Evolutionary conservation across 345 rosid genomes (phyloP), one percentile per base, ranked within the genome.

Genomic region (Kandelia obovata): DNA sequence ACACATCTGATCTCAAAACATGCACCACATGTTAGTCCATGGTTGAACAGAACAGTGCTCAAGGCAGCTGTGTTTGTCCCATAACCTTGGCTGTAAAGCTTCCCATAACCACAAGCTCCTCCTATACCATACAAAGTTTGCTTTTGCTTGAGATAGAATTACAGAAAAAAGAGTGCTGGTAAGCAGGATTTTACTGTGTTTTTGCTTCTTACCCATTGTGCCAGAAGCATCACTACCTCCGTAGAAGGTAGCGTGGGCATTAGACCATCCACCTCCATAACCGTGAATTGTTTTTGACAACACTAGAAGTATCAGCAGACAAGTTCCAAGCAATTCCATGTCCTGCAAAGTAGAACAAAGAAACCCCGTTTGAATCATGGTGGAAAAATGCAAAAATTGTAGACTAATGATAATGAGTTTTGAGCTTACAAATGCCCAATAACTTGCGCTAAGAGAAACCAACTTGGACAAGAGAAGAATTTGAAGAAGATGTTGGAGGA

Each of bases 181-280:
- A 16, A 2, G 34, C 32, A 26, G 31, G 61, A 4, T 51, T 46
- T 59, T 28, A 9, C 4, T 68, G 53, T 53, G 21, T 11, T 21
- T 68, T 53, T 53, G 32, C 57, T 37, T 37, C 80, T 70, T 66
- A 79, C 83, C 86, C 86, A 82, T 77, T 66, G 86, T 82, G 26
- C 79, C 86, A 66, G 86, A 72, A 51, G 83, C 83, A 77, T 77
- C 78, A 26, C 83, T 77, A 4, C 81, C 86, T 19, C 86, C 83
- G 59, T 79, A 82, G 70, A 82, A 82, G 35, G 86, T 82, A 19
- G 86, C 86, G 67, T 79, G 81, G 10, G 81, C 86, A 66, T 58
- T 56, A 32, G 73, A 74, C 86, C 84, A 79, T 67, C 75, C 76
- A 28, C 75, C 66, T 51, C 43, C 83, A 63, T 73, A 53, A 15